A percentile compares a stretch with the other conserved stretches of the same genome.
These are phyloP conservation scores for Erodium maritimum DNA, from an alignment of 345 rosid genomes.

Conservation along the genomic window DNA sequence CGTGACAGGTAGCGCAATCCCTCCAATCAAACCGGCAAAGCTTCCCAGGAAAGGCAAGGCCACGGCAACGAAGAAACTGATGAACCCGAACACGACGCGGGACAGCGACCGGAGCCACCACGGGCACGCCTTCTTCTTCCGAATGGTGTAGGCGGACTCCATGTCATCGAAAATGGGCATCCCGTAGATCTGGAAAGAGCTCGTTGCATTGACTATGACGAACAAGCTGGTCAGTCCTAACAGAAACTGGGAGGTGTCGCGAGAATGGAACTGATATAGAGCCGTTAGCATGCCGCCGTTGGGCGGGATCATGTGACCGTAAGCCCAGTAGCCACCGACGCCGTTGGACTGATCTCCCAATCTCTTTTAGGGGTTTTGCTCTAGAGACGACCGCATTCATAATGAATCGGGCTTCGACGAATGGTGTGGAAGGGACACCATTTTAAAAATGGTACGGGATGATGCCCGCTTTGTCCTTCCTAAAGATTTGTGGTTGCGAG, in stretches of 20 bases:
- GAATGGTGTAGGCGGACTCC: conserved; percentile 8
- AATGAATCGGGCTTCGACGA: no score
- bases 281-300: conserved; percentile 17
- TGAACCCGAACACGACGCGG: conserved; percentile 5
- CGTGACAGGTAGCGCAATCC: conserved; percentile 14
- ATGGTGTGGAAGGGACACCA: no score
- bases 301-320: conserved; percentile 13
- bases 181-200: conserved; percentile 22
- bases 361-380: no score
- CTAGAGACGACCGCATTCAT: no score
- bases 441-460: no score
- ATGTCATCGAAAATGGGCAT: conserved; percentile 18
- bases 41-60: conserved; percentile 10
- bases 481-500: no score
- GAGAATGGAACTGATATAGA: conserved; percentile 13
- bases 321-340: conserved; percentile 14
- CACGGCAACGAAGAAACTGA: conserved; percentile 4
- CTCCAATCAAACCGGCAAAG: conserved; percentile 14
- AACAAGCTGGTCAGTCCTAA: conserved; percentile 14
- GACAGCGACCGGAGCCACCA: conserved; percentile 12
- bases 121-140: conserved; percentile 11
- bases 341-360: no score
- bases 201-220: conserved; percentile 10
- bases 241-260: conserved; percentile 3
- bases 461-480: no score